A percentile compares a stretch with the other conserved stretches of the same genome.
phyloP scores from a whole-genome alignment of 2,329 filamentous ascomycete genomes.

The Stachybotrys elegans region DNA sequence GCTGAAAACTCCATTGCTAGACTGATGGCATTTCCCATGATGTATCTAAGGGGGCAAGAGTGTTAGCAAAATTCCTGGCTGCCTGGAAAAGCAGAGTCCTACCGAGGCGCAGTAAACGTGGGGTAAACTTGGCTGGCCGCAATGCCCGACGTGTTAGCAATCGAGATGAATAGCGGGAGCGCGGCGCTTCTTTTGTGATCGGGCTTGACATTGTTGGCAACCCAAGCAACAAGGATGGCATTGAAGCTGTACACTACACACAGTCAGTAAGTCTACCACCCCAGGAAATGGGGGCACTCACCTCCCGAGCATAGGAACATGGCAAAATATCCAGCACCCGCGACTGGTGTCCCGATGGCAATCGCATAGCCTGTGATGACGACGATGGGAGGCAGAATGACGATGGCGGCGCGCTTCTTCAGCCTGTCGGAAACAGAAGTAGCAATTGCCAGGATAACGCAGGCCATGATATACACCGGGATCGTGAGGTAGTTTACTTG shows the following conservation, averaged over 20 bases:
- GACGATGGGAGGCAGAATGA: constrained; percentile 12
- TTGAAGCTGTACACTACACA: constrained; percentile 25
- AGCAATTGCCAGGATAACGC: constrained; percentile 9
- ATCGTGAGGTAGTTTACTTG: constrained; percentile 30
- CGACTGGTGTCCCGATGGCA: constrained; percentile 17
- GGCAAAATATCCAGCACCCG: constrained; percentile 16
- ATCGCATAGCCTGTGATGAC: constrained; percentile 24
- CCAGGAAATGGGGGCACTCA: too few species aligned
- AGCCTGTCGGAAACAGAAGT: constrained; percentile 18
- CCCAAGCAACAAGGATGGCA: constrained; percentile 29
- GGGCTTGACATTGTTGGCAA: constrained; percentile 41
- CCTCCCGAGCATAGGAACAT: constrained; percentile 18
- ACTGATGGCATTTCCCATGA: constrained; percentile 22
- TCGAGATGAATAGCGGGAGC: constrained; percentile 39
- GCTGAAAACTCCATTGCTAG: constrained; percentile 20
- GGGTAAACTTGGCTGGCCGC: constrained; percentile 41
- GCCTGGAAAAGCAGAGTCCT: too few species aligned
- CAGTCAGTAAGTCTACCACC: too few species aligned
- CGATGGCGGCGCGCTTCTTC: constrained; percentile 13
- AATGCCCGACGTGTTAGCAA: constrained; percentile 43
- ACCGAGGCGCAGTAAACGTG: constrained; percentile 7
- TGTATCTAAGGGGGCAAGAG: too few species aligned
- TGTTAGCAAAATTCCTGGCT: too few species aligned
- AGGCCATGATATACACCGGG: constrained; percentile 24
- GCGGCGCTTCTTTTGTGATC: constrained; percentile 43